Evolutionary conservation across 352 stramenopile genomes (phyloP).

Genomic region (Hyaloperonospora brassicae): DNA sequence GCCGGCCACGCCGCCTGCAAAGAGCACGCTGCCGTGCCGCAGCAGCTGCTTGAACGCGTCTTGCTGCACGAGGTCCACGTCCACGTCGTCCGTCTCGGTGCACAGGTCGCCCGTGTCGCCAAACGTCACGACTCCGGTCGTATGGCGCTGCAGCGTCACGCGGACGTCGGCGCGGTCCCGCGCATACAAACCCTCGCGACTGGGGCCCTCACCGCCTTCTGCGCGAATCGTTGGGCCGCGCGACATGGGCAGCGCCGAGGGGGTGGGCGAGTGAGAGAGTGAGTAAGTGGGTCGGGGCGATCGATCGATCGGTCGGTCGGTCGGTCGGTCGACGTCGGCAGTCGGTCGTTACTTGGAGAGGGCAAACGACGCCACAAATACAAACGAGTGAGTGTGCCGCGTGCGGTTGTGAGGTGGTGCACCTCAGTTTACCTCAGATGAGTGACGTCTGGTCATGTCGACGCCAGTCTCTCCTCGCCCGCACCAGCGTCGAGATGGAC

Average conservation of each 20-base stretch:
- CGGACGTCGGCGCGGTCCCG: constrained; percentile 28
- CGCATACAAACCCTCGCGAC: constrained; percentile 13
- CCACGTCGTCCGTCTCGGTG: constrained; percentile 75
- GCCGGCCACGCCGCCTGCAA: constrained; percentile 89
- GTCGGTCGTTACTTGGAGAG: constrained; percentile 6
- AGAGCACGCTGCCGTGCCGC: constrained; percentile 70
- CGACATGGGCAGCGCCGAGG: constrained; percentile 11
- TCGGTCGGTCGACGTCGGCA: too few relatives aligned
- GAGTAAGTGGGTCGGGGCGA: neutral
- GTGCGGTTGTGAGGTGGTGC: constrained; percentile 2
- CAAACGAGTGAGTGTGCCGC: too few relatives aligned
- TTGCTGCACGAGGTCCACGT: constrained; percentile 62
- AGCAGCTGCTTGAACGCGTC: constrained; percentile 64
- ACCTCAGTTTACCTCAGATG: constrained; percentile 3
- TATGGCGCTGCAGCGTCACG: constrained; percentile 63
- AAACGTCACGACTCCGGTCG: constrained; percentile 73
- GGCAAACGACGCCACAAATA: neutral
- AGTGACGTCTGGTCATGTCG: constrained; percentile 10
- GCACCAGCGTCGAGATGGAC: constrained; percentile 22
- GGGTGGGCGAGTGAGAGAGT: too few relatives aligned
- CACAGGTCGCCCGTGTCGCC: constrained; percentile 67
- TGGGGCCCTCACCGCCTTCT: constrained; percentile 7
- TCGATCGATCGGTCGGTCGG: constrained; percentile 6
- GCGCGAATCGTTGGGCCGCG: constrained; percentile 23
- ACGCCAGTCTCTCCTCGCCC: neutral